A percentile compares a stretch with the other conserved stretches of the same genome.
These are phyloP conservation scores for Fremontodendron californicum DNA, from an alignment of 345 rosid genomes.

Conservation along the genomic window DNA sequence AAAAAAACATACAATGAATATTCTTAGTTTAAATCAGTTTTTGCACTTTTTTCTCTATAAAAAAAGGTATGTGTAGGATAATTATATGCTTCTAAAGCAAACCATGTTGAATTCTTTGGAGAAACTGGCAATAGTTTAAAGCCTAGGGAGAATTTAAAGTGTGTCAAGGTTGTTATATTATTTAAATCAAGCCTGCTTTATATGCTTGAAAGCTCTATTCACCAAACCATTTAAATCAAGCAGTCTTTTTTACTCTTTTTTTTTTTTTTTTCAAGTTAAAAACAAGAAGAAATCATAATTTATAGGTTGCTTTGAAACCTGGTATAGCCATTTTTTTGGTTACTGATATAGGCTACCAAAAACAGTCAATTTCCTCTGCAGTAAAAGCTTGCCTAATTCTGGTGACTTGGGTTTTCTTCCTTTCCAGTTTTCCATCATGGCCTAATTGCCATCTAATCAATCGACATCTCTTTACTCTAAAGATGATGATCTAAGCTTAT, in stretches of 20 bases:
- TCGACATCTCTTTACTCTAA: slow-evolving; percentile 1
- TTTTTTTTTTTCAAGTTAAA: background rate
- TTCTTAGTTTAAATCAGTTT: background rate
- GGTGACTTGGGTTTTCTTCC: background rate
- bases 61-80: background rate
- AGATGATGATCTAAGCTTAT: background rate
- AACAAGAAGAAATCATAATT: background rate
- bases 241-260: background rate
- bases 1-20: too few relatives aligned
- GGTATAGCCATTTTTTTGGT: background rate
- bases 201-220: background rate
- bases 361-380: background rate
- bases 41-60: background rate
- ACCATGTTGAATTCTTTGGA: background rate
- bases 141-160: background rate
- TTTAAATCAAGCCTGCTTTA: background rate
- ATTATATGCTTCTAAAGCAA: background rate
- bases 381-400: background rate
- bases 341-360: background rate
- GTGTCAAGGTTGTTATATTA: background rate
- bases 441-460: background rate
- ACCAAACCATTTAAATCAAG: background rate
- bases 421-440: background rate
- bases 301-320: slow-evolving; percentile 3
- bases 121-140: background rate